Base-by-base conservation (phyloP, 2,329 filamentous ascomycete species). In the Didymella sp. region DNA sequence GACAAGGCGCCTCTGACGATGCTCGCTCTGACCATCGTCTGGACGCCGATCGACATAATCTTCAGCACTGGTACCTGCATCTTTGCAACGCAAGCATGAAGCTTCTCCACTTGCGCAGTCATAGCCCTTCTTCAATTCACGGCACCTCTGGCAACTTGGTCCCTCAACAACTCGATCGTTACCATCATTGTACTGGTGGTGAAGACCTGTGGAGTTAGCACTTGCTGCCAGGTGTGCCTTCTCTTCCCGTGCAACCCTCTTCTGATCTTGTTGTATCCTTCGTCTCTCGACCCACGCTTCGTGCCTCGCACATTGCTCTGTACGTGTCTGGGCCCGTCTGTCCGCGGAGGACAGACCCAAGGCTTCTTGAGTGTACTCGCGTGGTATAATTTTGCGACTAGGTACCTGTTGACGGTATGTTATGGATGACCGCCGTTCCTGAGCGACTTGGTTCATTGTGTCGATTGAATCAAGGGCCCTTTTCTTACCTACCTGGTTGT, bases 61-160 rank as follows among this genome's bases (percentile, higher is more conserved):
- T 66, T 98, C 94, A 59, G 91, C 87, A 54, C 90, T 90, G 68
- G 98, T 91, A 19, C 95, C 95, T 40, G 95, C 95, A 78, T 99
- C 95, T 75, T 92, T 92, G 85, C 95, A 99, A 61, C 95, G 87
- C 52, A 92, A 91, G 73, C 95, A 99, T 22, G 95, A 95, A 33
- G 95, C 89, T 78, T 98, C 94, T 38, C n/a, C 9, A 13, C 15
- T 21, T 13, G 12, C 22, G 55, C 95, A 89, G 79, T 99, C 95
- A 74, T 95, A 99, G 11, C 95, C 95, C 80, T 99, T 99, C 84
- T 99, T 98, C 80, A 93, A 97, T 86, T 98, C 98, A 70, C 95
- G 90, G 83, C 95, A 99, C 56, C 95, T 90, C 77, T 99, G 95
- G 81, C 95, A 99, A 61, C 95, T 92, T 13, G 35, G 19, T 38